These are phyloP conservation scores for Chrysoporthe deuterocubensis DNA, from an alignment of 2,329 filamentous ascomycete genomes.

Conservation along the genomic window DNA sequence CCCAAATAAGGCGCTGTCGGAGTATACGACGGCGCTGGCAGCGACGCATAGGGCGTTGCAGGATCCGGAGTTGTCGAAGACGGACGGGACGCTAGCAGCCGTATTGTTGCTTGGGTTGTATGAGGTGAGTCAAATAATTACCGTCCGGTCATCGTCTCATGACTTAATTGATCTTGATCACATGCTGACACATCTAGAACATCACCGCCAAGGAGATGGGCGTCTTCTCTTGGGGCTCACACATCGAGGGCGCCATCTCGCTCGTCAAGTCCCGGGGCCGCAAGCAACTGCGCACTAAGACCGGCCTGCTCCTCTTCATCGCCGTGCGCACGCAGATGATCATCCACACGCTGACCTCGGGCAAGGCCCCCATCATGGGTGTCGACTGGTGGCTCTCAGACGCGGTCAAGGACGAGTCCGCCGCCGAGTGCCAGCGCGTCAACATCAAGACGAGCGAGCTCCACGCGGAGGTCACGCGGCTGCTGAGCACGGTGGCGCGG, in stretches of 20 bases:
- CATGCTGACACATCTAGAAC: constrained; percentile 37
- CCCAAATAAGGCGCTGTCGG: constrained; percentile 48
- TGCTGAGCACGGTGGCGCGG: constrained; percentile 51
- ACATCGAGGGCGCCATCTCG: constrained; percentile 67
- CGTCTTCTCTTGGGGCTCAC: constrained; percentile 64
- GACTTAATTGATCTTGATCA: no score
- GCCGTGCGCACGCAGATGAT: constrained; percentile 66
- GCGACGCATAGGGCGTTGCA: constrained; percentile 57
- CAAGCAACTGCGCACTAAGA: constrained; percentile 57
- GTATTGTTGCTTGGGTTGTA: constrained; percentile 65
- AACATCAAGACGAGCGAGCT: constrained; percentile 59
- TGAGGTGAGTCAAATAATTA: constrained; percentile 46
- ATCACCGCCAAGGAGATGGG: constrained; percentile 60
- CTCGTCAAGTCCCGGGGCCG: constrained; percentile 61
- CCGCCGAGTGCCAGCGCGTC: constrained; percentile 54
- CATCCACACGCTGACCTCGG: constrained; percentile 59
- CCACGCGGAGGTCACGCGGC: constrained; percentile 55
- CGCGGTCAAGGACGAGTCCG: constrained; percentile 53
- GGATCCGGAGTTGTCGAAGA: constrained; percentile 51
- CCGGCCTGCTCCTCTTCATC: constrained; percentile 60
- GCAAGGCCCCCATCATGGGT: constrained; percentile 56
- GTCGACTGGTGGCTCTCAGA: constrained; percentile 64
- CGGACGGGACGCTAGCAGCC: constrained; percentile 63
- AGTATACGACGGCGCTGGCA: constrained; percentile 60
- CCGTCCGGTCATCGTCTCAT: not conserved